Base-by-base conservation (phyloP, 2,329 filamentous ascomycete species). In the Xylaria sp. region DNA sequence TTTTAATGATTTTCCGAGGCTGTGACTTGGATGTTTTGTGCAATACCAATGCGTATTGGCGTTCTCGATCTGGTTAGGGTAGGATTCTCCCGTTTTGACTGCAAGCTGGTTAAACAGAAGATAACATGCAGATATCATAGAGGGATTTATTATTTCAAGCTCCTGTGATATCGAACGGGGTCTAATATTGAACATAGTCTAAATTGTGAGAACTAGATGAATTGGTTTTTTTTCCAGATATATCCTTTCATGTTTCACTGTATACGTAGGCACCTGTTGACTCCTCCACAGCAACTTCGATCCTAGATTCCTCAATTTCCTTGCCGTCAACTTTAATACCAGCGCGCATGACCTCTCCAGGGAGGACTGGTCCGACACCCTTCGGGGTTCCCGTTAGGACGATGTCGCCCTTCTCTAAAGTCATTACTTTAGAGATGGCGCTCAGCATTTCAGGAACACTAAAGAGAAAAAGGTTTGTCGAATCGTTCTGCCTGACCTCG, bases 361-460 rank as follows among this genome's bases (percentile, higher is more conserved):
- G 89, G 67, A 89, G 88, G 1, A 97, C 94, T 22, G 90, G 86
- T 1, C 96, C 96, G 1, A 99, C 96, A 13, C 96, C 96, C 82
- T 97, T 97, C 56, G 96, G 96, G 57, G 96, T 99, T 20, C 96
- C 96, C n/a, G 96, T 99, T 73, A 99, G 82, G 55, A 99, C 89
- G 75, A 99, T 90, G 79, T 99, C 96, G 55, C 95, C 96, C 75
- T 92, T 88, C 80, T 97, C 91, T 66, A 99, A 84, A 9, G 93
- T 94, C 94, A 98, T 97, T 65, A 98, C 94, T 78, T 90, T 90
- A 71, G 93, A 96, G 77, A 99, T 97, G 82, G 97, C 94, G 75
- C 91, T 92, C 76, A 99, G 80, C 70, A 97, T 89, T 73, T 92
- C 86, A 25, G 95, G 94, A 75, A 99, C 96, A 65, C 87, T 86